Evolutionary conservation across 306 rosid genomes (phyloP).

Genomic region (Rosa multiflora): DNA sequence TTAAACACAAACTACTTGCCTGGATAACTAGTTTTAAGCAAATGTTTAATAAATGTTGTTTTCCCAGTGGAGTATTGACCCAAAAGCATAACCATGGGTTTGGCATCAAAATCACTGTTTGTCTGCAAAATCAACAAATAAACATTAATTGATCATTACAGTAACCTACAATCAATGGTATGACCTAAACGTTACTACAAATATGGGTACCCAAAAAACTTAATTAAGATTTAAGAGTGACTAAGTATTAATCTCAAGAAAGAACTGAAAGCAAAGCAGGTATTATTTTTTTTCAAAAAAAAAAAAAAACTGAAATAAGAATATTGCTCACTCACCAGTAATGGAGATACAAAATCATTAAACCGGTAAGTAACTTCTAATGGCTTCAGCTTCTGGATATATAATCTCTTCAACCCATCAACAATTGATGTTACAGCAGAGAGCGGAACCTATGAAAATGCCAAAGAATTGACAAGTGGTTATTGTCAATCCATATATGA

Average conservation of each 20-base stretch:
- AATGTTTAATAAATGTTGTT: slow-evolving; percentile 92
- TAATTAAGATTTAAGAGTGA: not conserved
- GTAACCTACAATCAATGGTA: not conserved
- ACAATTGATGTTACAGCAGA: slow-evolving; percentile 80
- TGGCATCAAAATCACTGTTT: slow-evolving; percentile 94
- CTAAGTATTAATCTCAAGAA: not conserved
- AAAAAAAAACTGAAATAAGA: not conserved
- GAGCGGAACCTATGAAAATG: slow-evolving; percentile 52
- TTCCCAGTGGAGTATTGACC: slow-evolving; percentile 99
- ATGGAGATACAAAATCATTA: slow-evolving; percentile 83
- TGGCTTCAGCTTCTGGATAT: slow-evolving; percentile 91
- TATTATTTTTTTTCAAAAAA: not conserved
- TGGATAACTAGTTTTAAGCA: slow-evolving; percentile 81
- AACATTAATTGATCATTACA: slow-evolving; percentile 12
- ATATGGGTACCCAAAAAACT: not conserved
- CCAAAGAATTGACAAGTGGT: not conserved
- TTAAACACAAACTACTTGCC: slow-evolving; percentile 45
- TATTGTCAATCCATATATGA: not conserved
- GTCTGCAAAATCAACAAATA: slow-evolving; percentile 46
- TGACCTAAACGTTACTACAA: not conserved
- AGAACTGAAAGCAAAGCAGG: not conserved
- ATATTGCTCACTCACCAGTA: slow-evolving; percentile 49
- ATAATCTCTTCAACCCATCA: slow-evolving; percentile 86
- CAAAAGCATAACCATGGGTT: slow-evolving; percentile 97
- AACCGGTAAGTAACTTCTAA: slow-evolving; percentile 75